Evolutionary conservation across 2,329 filamentous ascomycete species (phyloP).

Genomic region (Colletotrichum sp.): DNA sequence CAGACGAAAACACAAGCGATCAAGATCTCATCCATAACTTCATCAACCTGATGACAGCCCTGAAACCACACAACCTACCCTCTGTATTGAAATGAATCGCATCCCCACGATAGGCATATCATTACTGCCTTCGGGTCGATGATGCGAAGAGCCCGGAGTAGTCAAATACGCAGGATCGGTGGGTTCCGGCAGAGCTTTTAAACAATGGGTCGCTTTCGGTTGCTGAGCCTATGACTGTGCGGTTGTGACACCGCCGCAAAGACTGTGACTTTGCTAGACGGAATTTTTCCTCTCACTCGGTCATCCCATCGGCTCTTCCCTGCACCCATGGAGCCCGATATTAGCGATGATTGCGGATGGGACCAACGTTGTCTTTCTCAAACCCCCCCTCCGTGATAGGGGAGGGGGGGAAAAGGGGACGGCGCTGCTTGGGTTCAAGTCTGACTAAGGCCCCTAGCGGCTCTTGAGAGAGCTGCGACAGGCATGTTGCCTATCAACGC

Average conservation of each 20-base stretch:
- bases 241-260: not conserved
- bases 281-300: not conserved
- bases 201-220: not conserved
- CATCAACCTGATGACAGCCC: not conserved
- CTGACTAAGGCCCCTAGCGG: not conserved
- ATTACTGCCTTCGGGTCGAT: not conserved
- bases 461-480: not conserved
- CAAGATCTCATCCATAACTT: fast-evolving
- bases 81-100: not conserved
- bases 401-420: not conserved
- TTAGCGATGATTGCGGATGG: not conserved
- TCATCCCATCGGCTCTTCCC: not conserved
- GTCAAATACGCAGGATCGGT: not conserved
- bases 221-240: not conserved
- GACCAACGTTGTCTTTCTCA: not conserved
- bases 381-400: not conserved
- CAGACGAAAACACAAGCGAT: not conserved
- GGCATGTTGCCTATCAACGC: not conserved
- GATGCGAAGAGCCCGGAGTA: not conserved
- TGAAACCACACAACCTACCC: not conserved
- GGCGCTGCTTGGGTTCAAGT: not conserved
- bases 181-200: not conserved
- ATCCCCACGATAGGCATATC: not conserved
- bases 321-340: not conserved
- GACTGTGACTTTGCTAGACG: not conserved